Evolutionary conservation across 306 rosid genomes (phyloP), one percentile per base, ranked within the genome.

Genomic region (Vicia faba): DNA sequence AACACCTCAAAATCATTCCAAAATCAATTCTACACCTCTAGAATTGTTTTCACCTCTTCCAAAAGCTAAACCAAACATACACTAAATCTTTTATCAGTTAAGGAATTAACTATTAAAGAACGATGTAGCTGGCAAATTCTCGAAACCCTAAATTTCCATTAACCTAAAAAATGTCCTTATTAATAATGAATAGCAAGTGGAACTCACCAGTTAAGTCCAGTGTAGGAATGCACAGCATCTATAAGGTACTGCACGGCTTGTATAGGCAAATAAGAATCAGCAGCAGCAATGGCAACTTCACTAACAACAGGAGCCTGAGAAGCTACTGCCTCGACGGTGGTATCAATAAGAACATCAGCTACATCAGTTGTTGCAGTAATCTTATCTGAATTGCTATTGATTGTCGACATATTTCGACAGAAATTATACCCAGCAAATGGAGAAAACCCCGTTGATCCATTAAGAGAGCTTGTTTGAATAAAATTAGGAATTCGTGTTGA

Each of bases 261-360:
- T 23, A 93, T 87, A 60, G 90, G 93, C 5, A 86, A 71, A 82
- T 2, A 82, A 14, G 96, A 89, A 84, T 93, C 97, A 12, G 96
- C 93, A 45, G 96, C 89, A 57, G 97, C 98, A 71, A 88, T 58
- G 15, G 83, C 98, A 40, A 93, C 97, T 75, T 93, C 97, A 54
- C 53, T 77, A 45, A 75, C 67, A 56, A 48, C 76, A 2, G 96
- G 69, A 35, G 75, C 86, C 74, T 84, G 87, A 33, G 89, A 83
- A 65, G 83, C 81, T 38, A 81, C 75, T 19, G 50, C 19, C 14
- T 44, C 50, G 18, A 13, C 5, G 2, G 91, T 33, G 15, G 91
- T n/a, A 16, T 84, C 92, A 1, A 81, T 26, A 5, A 92, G 75
- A 61, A 83, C 85, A 61, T 78, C 88, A 3, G 95, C 85, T 4